Evolutionary conservation across 495 filamentous ascomycete genomes (phyloP), one percentile per base, ranked within the genome.

Genomic region (Patellaria atrata): DNA sequence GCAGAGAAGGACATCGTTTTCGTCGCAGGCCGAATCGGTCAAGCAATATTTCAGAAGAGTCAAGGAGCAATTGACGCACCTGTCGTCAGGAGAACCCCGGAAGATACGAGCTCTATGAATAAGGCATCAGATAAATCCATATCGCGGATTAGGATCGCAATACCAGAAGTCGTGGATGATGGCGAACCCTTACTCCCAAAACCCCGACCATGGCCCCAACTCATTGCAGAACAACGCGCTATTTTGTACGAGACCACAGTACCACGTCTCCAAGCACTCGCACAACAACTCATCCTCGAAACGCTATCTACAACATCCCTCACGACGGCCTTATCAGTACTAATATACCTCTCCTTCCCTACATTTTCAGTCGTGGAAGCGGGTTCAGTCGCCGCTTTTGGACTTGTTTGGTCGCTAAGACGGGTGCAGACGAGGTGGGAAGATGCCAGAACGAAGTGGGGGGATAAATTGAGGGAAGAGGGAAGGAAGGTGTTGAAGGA

Each of bases 361-460:
- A 54, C 62, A 0, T 57, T 68, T 0, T 58, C 60, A 0, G 41
- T 79, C 0, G 91, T 91, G 50, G 81, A 87, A 54, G 75, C 79
- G 9, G 73, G 78, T 20, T 79, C 77, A 10, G 60, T 94, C n/a
- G 81, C 73, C 0, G 83, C 81, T 2, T 53, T 91, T 4, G 85
- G 83, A 5, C 46, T 82, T 4, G 73, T 80, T 3, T 80, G 75
- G 62, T 75, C 77, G 35, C 48, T 86, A 42, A 59, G 75, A 15
- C 62, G 76, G 14, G 64, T 94, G 60, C 87, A 94, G 55, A 72
- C 55, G 43, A 60, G 69, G 45, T 96, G 87, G 87, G 79, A 84
- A 40, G 53, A 47, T 5, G 79, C 76, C 8, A 67, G 77, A 23
- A 55, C 45, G 5, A 71, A 64, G 43, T 96, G 83, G 77, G 72